A percentile compares a stretch with the other conserved stretches of the same genome.
Evolutionary conservation across 1,284 basidiomycete genomes (phyloP).

Genomic region (Naganishia albida): DNA sequence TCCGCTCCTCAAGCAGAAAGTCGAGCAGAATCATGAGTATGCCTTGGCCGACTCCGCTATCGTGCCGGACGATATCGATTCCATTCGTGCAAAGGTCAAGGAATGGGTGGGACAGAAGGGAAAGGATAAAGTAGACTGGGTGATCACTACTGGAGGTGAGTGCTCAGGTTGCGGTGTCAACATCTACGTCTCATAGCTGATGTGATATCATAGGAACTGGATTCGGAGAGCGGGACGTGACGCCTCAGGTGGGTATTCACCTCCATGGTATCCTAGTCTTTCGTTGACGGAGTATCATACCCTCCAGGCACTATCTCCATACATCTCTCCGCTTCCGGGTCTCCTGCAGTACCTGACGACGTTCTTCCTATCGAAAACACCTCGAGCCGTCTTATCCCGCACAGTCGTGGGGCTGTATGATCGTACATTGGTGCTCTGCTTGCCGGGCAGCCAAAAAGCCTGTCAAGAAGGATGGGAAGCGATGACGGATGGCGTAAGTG

Average conservation of each 20-base stretch:
- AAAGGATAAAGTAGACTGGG: constrained; percentile 60
- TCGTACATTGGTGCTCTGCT: constrained; percentile 69
- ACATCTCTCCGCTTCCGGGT: constrained; percentile 73
- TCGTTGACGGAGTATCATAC: too few relatives aligned
- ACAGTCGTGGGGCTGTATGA: constrained; percentile 72
- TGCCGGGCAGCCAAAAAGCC: constrained; percentile 79
- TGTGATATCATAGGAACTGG: constrained; percentile 61
- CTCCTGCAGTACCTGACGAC: constrained; percentile 74
- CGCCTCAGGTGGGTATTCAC: constrained; percentile 66
- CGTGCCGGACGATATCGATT: constrained; percentile 65
- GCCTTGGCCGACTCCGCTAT: constrained; percentile 41
- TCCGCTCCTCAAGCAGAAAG: constrained; percentile 23
- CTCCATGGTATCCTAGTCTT: background rate
- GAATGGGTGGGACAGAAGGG: constrained; percentile 16
- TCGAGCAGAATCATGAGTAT: constrained; percentile 31
- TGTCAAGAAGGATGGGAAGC: constrained; percentile 34
- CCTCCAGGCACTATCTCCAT: constrained; percentile 65
- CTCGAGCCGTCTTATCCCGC: constrained; percentile 76
- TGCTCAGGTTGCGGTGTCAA: background rate
- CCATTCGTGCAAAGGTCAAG: constrained; percentile 55
- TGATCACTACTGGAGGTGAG: constrained; percentile 71
- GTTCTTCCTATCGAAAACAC: constrained; percentile 70
- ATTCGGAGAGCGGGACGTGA: constrained; percentile 73
- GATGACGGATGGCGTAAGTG: constrained; percentile 21
- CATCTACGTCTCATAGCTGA: background rate